phyloP scores from a whole-genome alignment of 495 filamentous ascomycete species.

The Recurvomyces mirabilis region DNA sequence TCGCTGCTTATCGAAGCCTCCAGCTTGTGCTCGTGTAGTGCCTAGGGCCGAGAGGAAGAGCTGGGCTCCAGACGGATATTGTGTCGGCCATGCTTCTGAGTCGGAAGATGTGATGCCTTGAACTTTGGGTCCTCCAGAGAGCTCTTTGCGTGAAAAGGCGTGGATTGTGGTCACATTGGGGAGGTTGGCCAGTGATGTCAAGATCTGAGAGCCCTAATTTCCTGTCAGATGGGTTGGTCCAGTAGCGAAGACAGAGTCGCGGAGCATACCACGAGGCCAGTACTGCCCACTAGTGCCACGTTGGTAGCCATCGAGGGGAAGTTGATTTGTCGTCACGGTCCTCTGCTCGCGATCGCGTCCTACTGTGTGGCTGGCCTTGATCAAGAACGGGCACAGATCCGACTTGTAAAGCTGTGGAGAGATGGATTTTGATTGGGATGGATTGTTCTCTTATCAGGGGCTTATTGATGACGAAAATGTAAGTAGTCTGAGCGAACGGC shows the following conservation, averaged over 20 bases:
- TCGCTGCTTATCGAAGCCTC: slow-evolving; percentile 38
- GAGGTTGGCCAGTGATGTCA: slow-evolving; percentile 19
- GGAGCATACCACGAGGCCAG: slow-evolving; percentile 29
- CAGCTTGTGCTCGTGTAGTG: slow-evolving; percentile 30
- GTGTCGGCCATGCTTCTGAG: slow-evolving; percentile 26
- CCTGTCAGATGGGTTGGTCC: background rate
- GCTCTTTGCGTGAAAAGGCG: slow-evolving; percentile 29
- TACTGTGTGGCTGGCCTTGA: no score
- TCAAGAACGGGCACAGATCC: no score
- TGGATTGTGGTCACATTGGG: slow-evolving; percentile 20
- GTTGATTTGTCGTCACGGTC: background rate
- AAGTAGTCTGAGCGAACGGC: no score
- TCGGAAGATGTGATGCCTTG: slow-evolving; percentile 23
- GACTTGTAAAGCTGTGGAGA: no score
- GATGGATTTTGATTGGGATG: no score
- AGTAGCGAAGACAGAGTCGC: background rate
- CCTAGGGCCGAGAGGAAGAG: slow-evolving; percentile 35
- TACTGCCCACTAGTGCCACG: slow-evolving; percentile 29
- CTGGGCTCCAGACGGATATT: slow-evolving; percentile 27
- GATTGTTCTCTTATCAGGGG: no score
- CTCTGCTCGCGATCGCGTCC: no score
- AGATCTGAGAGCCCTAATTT: slow-evolving; percentile 30
- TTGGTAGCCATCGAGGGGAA: slow-evolving; percentile 18
- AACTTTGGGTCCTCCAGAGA: slow-evolving; percentile 25
- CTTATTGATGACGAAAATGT: no score